A percentile compares a stretch with the other conserved stretches of the same genome.
Conservation (phyloP, 2,329 filamentous ascomycete species). For the Neophaeococcomyces mojaviensis region DNA sequence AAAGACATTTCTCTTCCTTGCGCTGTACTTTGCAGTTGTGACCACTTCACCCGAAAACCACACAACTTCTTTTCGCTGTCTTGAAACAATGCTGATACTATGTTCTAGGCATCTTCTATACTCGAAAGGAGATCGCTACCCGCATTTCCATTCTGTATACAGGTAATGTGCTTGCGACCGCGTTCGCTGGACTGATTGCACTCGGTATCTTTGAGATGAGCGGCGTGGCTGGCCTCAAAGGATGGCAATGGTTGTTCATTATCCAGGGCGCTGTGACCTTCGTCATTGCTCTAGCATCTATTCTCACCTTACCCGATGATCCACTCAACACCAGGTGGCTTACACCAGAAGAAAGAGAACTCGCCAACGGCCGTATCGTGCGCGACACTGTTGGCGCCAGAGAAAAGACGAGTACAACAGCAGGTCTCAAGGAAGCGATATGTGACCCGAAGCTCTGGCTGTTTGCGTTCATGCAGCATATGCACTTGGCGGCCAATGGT, state of each 20-base stretch:
- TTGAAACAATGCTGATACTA: too few relatives aligned
- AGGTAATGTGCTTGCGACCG: constrained; percentile 53
- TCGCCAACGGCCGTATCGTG: constrained; percentile 39
- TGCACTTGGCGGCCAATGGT: constrained; percentile 37
- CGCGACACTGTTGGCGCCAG: constrained; percentile 39
- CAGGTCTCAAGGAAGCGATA: constrained; percentile 36
- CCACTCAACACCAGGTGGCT: constrained; percentile 33
- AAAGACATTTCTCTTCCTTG: too few relatives aligned
- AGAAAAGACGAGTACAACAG: constrained; percentile 35
- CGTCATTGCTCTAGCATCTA: constrained; percentile 33
- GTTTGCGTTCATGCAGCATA: constrained; percentile 35
- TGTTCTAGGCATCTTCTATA: constrained; percentile 52
- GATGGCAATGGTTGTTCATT: constrained; percentile 56
- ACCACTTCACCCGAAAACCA: too few relatives aligned
- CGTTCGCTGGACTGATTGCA: constrained; percentile 53
- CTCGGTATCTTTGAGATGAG: constrained; percentile 55
- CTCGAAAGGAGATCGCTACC: constrained; percentile 48
- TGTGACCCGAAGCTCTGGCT: constrained; percentile 28
- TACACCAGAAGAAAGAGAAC: constrained; percentile 28
- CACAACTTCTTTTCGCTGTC: too few relatives aligned
- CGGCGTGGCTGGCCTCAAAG: constrained; percentile 45
- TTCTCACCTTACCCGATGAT: constrained; percentile 36
- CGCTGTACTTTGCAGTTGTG: too few relatives aligned
- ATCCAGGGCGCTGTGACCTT: constrained; percentile 48
- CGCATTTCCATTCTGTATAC: constrained; percentile 52